A percentile compares a stretch with the other conserved stretches of the same genome.
Conservation (phyloP, 306 rosid genomes). For the Arachis hypogaea region DNA sequence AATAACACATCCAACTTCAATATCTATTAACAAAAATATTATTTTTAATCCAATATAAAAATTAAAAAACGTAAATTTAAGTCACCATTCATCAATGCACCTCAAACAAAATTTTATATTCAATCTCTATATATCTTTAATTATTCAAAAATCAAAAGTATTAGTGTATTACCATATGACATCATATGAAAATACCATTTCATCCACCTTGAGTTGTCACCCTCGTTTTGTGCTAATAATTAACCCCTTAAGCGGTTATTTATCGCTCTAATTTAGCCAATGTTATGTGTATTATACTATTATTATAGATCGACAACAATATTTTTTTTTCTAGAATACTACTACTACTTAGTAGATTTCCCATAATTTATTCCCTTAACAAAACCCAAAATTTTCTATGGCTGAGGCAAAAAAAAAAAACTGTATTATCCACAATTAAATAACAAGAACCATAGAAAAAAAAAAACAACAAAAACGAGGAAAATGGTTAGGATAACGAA, state of each 20-base stretch:
- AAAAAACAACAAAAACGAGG: conserved; percentile 5
- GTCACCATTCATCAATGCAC: too few relatives aligned
- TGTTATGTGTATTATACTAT: not conserved
- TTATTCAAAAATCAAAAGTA: not conserved
- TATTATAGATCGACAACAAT: not conserved
- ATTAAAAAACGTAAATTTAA: too few relatives aligned
- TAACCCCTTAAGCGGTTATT: not conserved
- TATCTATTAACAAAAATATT: too few relatives aligned
- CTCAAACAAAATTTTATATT: too few relatives aligned
- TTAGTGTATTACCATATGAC: not conserved
- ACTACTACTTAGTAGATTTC: not conserved
- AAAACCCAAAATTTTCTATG: conserved; percentile 23
- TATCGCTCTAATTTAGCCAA: conserved; percentile 26
- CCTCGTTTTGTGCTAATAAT: not conserved
- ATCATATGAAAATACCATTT: not conserved
- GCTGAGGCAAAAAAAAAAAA: not conserved
- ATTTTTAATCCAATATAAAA: too few relatives aligned
- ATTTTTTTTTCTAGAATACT: not conserved
- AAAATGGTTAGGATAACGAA: not conserved
- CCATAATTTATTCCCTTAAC: not conserved
- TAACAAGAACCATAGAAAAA: conserved; percentile 37
- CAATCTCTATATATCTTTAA: too few relatives aligned
- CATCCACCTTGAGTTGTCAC: not conserved
- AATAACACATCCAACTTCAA: too few relatives aligned
- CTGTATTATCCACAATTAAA: not conserved